Evolutionary conservation across 768 basidiomycete genomes (phyloP).

Genomic region (Sporobolomyces roseus): DNA sequence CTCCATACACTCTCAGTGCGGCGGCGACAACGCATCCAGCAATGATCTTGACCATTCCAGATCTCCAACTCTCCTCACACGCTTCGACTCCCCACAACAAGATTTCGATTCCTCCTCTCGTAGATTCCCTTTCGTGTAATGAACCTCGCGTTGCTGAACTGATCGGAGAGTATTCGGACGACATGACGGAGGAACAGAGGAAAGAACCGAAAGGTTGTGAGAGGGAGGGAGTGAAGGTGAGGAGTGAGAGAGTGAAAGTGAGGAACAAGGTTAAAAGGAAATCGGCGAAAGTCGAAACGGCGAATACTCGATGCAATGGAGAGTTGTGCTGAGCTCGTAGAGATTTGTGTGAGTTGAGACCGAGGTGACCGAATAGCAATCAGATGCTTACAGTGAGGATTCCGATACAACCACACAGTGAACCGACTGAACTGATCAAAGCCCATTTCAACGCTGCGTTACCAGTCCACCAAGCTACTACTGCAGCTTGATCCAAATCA

Average conservation of each 20-base stretch:
- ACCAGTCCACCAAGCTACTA: slow-evolving; percentile 27
- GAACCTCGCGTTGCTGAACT: not conserved
- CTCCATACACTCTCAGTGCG: slow-evolving; percentile 11
- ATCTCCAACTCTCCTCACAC: slow-evolving; percentile 34
- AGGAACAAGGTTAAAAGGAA: slow-evolving; percentile 19
- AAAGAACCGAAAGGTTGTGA: slow-evolving; percentile 20
- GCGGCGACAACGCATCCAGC: not conserved
- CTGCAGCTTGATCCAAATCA: slow-evolving; percentile 18
- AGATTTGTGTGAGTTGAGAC: not conserved
- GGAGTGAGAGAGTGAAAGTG: slow-evolving; percentile 24
- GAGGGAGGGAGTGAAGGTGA: slow-evolving; percentile 31
- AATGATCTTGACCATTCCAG: slow-evolving; percentile 17
- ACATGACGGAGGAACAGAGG: slow-evolving; percentile 29
- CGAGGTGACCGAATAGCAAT: not conserved
- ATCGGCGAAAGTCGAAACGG: slow-evolving; percentile 30
- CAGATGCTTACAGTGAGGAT: slow-evolving; percentile 20
- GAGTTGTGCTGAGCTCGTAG: slow-evolving; percentile 5
- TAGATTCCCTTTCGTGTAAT: not conserved
- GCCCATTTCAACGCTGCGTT: slow-evolving; percentile 18
- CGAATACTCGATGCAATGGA: slow-evolving; percentile 18
- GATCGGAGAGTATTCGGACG: not conserved
- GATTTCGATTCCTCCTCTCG: slow-evolving; percentile 11
- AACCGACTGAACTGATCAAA: slow-evolving; percentile 1
- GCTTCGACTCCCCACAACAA: slow-evolving; percentile 33
- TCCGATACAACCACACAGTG: slow-evolving; percentile 8